Evolutionary conservation across 1,284 basidiomycete species (phyloP), one percentile per base, ranked within the genome.

Genomic region (Ustilago crameri): DNA sequence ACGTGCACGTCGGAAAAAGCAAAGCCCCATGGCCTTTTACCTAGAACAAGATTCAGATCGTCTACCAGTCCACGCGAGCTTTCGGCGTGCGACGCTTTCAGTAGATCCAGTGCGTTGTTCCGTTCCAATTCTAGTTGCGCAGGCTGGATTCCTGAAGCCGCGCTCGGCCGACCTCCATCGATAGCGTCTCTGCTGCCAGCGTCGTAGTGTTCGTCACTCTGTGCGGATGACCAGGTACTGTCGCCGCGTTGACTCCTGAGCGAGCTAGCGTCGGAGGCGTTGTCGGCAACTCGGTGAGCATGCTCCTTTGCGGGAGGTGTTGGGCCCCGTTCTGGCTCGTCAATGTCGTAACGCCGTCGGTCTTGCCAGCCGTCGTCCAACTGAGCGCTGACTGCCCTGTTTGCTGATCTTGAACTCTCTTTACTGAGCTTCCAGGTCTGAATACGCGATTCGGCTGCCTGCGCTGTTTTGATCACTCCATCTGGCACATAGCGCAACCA

Each of bases 401-500:
- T 53, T 5, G 48, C 24, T 1, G 35, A 22, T 26, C 50, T 52
- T 22, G 47, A 2, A 3, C 37, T 61, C 34, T 62, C 63, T 78
- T 96, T 97, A 64, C 94, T 94, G 23, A 98, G 88, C 88, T 93
- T 92, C 92, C 94, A 98, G 0, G 92, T 91, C 81, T 96, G 93
- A 50, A 98, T 86, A 83, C 91, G 93, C 94, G 94, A 98, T 79
- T 98, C 95, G 0, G 95, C 95, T 3, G 93, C 93, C 80, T 96
- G 93, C 0, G 95, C 95, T 0, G 93, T 95, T 85, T 92, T 93
- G 76, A 98, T 87, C 41, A 98, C 88, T 20, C 91, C 90, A 66
- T 93, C 93, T 0, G 95, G 95, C 1, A 98, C 91, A 82, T 95
- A 98, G 82, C 94, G 95, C 60, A 98, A 87, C 93, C 94, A 97